These are phyloP conservation scores for Fusarium longipes DNA, from an alignment of 2,329 filamentous ascomycete species.

Conservation along the genomic window DNA sequence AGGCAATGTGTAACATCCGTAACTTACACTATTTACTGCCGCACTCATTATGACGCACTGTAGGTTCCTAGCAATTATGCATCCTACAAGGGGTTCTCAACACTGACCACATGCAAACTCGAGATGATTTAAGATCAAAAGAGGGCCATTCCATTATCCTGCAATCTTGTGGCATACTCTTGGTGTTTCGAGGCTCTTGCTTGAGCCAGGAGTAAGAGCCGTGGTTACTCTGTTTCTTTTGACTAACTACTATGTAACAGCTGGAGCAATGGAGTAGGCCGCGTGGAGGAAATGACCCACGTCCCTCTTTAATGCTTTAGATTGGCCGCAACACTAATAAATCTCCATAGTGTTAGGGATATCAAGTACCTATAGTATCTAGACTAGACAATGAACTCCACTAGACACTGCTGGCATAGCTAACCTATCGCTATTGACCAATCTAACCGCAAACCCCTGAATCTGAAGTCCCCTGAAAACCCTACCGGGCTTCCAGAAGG, in stretches of 20 bases:
- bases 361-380: too few relatives aligned
- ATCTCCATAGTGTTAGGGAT: conserved; percentile 18
- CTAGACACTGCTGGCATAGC: not conserved
- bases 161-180: not conserved
- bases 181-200: not conserved
- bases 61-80: not conserved
- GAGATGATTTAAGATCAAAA: not conserved
- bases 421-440: not conserved
- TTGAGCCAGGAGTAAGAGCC: not conserved
- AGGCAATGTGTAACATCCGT: not conserved
- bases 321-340: conserved; percentile 22
- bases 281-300: conserved; percentile 30
- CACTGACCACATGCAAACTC: not conserved
- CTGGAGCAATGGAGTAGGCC: conserved; percentile 9
- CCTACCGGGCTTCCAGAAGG: conserved; percentile 32
- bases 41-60: not conserved
- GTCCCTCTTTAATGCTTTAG: not conserved
- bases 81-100: not conserved
- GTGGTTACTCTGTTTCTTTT: not conserved
- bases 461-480: conserved; percentile 28
- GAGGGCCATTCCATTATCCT: not conserved
- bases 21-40: not conserved
- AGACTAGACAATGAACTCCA: conserved; percentile 22
- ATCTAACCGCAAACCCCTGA: conserved; percentile 24
- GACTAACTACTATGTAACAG: not conserved